Evolutionary conservation across 2,329 filamentous ascomycete species (phyloP), one percentile per base, ranked within the genome.

Genomic region (Helotiales sp.): DNA sequence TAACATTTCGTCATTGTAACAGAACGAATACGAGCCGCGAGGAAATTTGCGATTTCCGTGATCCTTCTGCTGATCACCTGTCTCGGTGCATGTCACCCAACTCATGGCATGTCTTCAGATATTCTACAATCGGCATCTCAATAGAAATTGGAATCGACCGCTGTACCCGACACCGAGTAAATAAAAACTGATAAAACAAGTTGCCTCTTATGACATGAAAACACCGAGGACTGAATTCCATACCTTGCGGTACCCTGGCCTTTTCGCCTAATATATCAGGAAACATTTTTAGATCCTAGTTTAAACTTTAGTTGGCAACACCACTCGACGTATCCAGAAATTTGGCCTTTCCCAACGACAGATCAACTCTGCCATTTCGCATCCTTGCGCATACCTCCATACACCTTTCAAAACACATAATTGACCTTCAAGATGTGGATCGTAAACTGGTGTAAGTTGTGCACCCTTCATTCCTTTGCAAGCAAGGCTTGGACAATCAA

Each of bases 401-500:
- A 34, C 40, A 36, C 22, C 17, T 46, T 29, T 13, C n/a, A 50
- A 10, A 51, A 10, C 57, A 42, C 29, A 52, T 51, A 55, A 12
- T 29, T 15, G 19, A 44, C 5, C 27, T 30, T 46, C 58, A 70
- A 59, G 44, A 96, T 96, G 92, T 96, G 91, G 91, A 89, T 96
- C 75, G 78, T 96, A 74, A 92, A 93, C 84, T 96, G 92, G 91
- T 96, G 91, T 96, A 91, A 73, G 86, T 81, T 66, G 40, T 42
- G 13, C 9, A 29, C 27, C 40, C 49, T 38, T 22, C 34, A n/a
- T n/a, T n/a, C 42, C 7, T 49, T 25, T 13, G 15, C 31, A 24
- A 52, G 30, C 38, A 48, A 38, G 22, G 10, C 15, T 53, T 25
- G 30, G 24, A 12, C 10, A 40, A 22, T 40, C n/a, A 5, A 46